Evolutionary conservation across 768 basidiomycete genomes (phyloP).

Genomic region (Amanita phalloides): DNA sequence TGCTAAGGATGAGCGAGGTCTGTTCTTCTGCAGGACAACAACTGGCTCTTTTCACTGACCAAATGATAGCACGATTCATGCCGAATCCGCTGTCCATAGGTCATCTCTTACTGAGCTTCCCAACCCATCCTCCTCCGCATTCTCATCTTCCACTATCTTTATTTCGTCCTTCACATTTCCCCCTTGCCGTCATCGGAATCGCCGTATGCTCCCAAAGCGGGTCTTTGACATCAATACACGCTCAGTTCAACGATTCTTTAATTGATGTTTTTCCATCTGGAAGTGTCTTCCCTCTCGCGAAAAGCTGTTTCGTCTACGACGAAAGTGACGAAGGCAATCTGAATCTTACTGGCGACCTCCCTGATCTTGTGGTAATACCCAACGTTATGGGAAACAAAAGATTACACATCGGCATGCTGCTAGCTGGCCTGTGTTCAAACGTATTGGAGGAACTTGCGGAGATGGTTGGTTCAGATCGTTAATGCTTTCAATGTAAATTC

Average conservation of each 20-base stretch:
- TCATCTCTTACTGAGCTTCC: conserved; percentile 70
- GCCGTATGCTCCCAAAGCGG: conserved; percentile 55
- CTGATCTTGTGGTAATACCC: conserved; percentile 71
- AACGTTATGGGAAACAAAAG: conserved; percentile 81
- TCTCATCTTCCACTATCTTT: conserved; percentile 61
- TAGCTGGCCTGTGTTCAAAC: conserved; percentile 84
- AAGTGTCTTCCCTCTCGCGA: conserved; percentile 67
- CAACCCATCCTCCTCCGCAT: conserved; percentile 62
- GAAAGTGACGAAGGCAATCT: conserved; percentile 49
- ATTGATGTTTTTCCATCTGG: conserved; percentile 56
- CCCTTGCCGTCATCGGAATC: conserved; percentile 83
- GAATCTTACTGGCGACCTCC: conserved; percentile 42
- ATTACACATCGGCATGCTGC: conserved; percentile 76
- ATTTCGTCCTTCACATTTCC: conserved; percentile 71
- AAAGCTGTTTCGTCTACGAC: conserved; percentile 81
- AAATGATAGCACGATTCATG: conserved; percentile 63
- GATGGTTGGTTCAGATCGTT: conserved; percentile 44
- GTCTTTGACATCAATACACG: conserved; percentile 34
- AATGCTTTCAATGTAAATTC: conserved; percentile 5
- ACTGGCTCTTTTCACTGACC: background rate
- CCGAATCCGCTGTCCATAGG: conserved; percentile 69
- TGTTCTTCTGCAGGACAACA: conserved; percentile 10
- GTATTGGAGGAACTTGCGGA: conserved; percentile 79
- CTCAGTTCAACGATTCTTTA: conserved; percentile 58
- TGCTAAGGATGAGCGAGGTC: conserved; percentile 68